phyloP scores from a whole-genome alignment of 495 filamentous ascomycete species.

The Lasiosphaeria ovina region DNA sequence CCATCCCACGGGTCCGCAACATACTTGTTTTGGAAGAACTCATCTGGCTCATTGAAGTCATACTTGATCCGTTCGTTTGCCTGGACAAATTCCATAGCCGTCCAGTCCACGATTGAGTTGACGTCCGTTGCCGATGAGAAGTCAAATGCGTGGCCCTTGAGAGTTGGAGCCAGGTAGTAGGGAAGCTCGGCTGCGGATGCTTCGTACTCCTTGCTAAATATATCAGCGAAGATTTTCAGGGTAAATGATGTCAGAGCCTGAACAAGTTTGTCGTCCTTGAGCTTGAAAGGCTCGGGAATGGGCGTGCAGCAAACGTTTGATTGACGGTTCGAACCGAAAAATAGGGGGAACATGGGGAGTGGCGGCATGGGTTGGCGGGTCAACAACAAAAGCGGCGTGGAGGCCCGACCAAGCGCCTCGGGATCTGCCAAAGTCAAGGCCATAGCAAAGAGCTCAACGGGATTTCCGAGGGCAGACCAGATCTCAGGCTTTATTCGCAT shows the following conservation, averaged over 20 bases:
- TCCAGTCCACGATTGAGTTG: slow-evolving; percentile 63
- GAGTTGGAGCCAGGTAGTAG: slow-evolving; percentile 79
- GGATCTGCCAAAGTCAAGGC: slow-evolving; percentile 60
- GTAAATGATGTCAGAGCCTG: slow-evolving; percentile 65
- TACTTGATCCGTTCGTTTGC: slow-evolving; percentile 52
- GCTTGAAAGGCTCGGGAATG: slow-evolving; percentile 36
- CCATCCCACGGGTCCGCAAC: slow-evolving; percentile 76
- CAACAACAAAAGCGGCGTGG: slow-evolving; percentile 67
- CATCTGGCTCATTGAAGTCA: slow-evolving; percentile 47
- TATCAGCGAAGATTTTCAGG: slow-evolving; percentile 71
- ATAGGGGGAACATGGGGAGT: slow-evolving; percentile 69
- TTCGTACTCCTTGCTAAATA: slow-evolving; percentile 86
- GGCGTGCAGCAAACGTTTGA: slow-evolving; percentile 54
- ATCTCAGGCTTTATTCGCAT: slow-evolving; percentile 78
- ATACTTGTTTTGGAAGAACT: slow-evolving; percentile 62
- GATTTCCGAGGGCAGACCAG: slow-evolving; percentile 60
- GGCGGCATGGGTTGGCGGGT: slow-evolving; percentile 63
- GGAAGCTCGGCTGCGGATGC: slow-evolving; percentile 61
- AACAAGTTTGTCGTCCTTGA: slow-evolving; percentile 40
- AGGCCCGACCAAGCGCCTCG: slow-evolving; percentile 56
- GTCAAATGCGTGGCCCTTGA: slow-evolving; percentile 26
- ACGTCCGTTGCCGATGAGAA: slow-evolving; percentile 21
- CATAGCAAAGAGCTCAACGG: slow-evolving; percentile 60
- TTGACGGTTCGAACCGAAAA: slow-evolving; percentile 58
- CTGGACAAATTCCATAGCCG: slow-evolving; percentile 51